Conservation (phyloP, 306 rosid genomes). For the Cajanus cajan region DNA sequence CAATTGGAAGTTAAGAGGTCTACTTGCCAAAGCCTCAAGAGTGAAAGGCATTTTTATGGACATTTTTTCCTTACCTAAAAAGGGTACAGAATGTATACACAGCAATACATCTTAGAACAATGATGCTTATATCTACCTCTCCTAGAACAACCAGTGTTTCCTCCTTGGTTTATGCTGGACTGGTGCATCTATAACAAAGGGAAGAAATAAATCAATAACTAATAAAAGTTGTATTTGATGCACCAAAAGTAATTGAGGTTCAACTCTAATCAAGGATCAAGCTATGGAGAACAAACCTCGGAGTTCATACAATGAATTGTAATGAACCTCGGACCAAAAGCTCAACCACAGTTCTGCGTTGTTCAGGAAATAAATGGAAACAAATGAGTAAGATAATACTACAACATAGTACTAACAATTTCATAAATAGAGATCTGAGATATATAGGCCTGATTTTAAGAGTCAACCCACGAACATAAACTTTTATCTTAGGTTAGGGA, state of each 20-base stretch:
- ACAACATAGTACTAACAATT: neutral
- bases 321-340: conserved; percentile 95
- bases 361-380: conserved; percentile 28
- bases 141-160: conserved; percentile 88
- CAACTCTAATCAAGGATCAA: neutral
- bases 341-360: conserved; percentile 91
- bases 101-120: neutral
- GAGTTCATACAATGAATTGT: conserved; percentile 71
- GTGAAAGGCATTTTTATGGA: neutral
- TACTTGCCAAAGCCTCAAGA: neutral
- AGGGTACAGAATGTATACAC: neutral
- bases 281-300: conserved; percentile 46
- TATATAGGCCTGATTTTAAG: neutral
- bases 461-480: neutral
- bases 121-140: conserved; percentile 13
- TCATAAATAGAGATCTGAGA: neutral
- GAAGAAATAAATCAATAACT: conserved; percentile 23
- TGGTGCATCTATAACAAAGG: conserved; percentile 58
- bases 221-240: neutral
- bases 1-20: neutral
- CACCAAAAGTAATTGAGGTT: neutral
- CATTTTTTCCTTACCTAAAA: neutral
- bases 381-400: neutral
- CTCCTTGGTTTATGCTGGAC: conserved; percentile 59
- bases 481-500: neutral